Percentiles rank a stretch among this genome's conserved stretches.
Conservation (phyloP, 2,329 filamentous ascomycete species). For the Calonectria pseudoturangicola region DNA sequence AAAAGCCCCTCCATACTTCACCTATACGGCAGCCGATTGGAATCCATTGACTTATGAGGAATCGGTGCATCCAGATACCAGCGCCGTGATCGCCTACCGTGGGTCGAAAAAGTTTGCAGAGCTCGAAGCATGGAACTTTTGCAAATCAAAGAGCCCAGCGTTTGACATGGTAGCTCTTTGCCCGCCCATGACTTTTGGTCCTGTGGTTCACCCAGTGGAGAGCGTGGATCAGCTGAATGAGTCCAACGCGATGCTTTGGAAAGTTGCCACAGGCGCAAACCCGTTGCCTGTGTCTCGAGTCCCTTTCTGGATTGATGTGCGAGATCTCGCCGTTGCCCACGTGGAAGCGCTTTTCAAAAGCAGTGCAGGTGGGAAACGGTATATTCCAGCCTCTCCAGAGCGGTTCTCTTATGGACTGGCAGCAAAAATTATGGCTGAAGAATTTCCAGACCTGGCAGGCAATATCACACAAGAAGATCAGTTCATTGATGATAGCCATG, state of each 20-base stretch:
- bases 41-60: slow-evolving; percentile 73
- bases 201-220: slow-evolving; percentile 62
- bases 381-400: slow-evolving; percentile 63
- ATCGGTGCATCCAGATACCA: slow-evolving; percentile 61
- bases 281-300: slow-evolving; percentile 62
- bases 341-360: slow-evolving; percentile 63
- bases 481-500: slow-evolving; percentile 61
- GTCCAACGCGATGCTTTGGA: slow-evolving; percentile 65
- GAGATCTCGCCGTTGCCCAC: slow-evolving; percentile 67
- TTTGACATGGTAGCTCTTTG: slow-evolving; percentile 68
- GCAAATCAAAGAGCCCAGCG: slow-evolving; percentile 57
- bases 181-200: slow-evolving; percentile 67
- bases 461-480: slow-evolving; percentile 59
- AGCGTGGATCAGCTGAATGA: slow-evolving; percentile 62
- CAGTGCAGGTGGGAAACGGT: slow-evolving; percentile 63
- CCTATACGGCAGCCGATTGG: slow-evolving; percentile 74
- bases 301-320: slow-evolving; percentile 67
- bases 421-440: slow-evolving; percentile 63
- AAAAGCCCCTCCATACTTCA: slow-evolving; percentile 69
- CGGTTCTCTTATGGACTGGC: slow-evolving; percentile 67
- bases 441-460: slow-evolving; percentile 61
- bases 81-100: slow-evolving; percentile 63
- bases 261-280: slow-evolving; percentile 59
- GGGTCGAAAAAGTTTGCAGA: slow-evolving; percentile 61
- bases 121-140: slow-evolving; percentile 59